Conservation (phyloP, 2,329 filamentous ascomycete species). For the Lachnellula hyalina region DNA sequence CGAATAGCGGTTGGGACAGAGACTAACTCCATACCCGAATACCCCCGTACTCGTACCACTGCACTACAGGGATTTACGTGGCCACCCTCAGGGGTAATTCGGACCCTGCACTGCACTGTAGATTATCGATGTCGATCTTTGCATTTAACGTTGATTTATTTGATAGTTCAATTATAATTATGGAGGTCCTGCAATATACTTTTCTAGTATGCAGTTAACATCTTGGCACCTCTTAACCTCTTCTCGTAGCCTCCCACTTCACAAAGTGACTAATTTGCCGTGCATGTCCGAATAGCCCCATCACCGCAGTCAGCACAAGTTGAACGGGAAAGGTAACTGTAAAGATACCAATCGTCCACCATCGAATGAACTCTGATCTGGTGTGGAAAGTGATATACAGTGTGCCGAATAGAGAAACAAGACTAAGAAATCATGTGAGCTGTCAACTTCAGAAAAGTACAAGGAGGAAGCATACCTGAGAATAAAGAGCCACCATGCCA, state of each 20-base stretch:
- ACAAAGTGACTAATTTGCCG: slow-evolving; percentile 41
- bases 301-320: slow-evolving; percentile 38
- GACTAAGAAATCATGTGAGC: slow-evolving; percentile 20
- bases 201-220: too few relatives aligned
- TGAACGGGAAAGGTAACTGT: slow-evolving; percentile 40
- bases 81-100: too few relatives aligned
- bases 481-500: slow-evolving; percentile 43
- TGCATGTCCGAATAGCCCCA: slow-evolving; percentile 43
- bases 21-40: too few relatives aligned
- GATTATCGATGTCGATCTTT: too few relatives aligned
- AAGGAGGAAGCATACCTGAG: slow-evolving; percentile 33
- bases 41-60: too few relatives aligned
- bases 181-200: too few relatives aligned
- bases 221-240: slow-evolving; percentile 9
- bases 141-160: too few relatives aligned
- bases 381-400: slow-evolving; percentile 42
- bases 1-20: too few relatives aligned
- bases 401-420: slow-evolving; percentile 39
- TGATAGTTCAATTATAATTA: too few relatives aligned
- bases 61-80: too few relatives aligned
- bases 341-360: slow-evolving; percentile 38
- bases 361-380: slow-evolving; percentile 40
- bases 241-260: slow-evolving; percentile 40
- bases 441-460: not conserved
- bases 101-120: too few relatives aligned